Percentiles rank a stretch among this genome's conserved stretches.
phyloP scores from a whole-genome alignment of 805 yeast species.

The Candida chilensis region DNA sequence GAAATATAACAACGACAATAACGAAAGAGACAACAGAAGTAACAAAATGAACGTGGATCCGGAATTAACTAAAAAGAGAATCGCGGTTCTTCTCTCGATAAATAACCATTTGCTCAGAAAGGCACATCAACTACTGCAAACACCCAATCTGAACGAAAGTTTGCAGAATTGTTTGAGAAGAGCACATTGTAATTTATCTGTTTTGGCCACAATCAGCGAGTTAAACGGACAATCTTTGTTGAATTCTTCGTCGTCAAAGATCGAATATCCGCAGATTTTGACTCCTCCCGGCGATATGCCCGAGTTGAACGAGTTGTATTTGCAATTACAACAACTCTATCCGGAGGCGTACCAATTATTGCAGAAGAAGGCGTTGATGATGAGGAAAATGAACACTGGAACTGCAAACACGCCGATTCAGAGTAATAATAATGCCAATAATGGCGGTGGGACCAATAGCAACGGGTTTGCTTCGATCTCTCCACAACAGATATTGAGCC shows the following conservation, averaged over 20 bases:
- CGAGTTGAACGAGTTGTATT: constrained; percentile 37
- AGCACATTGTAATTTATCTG: constrained; percentile 21
- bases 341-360: constrained; percentile 42
- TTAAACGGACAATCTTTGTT: constrained; percentile 10
- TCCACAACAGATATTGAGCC: no score
- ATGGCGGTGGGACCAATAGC: constrained; percentile 3
- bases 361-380: constrained; percentile 24
- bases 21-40: no score
- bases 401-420: neutral
- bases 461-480: constrained; percentile 2
- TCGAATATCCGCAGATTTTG: constrained; percentile 36
- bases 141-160: constrained; percentile 14
- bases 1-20: no score
- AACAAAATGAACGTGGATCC: no score
- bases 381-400: no score
- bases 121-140: no score
- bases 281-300: constrained; percentile 49
- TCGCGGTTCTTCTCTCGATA: no score
- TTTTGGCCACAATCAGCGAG: constrained; percentile 25
- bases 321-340: constrained; percentile 36
- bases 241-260: constrained; percentile 12
- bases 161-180: constrained; percentile 22
- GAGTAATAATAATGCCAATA: constrained; percentile 9
- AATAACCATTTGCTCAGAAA: no score
- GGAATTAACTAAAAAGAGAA: no score